These are phyloP conservation scores for Trypanosoma mega DNA, from an alignment of 208 protist genomes.

Conservation along the genomic window DNA sequence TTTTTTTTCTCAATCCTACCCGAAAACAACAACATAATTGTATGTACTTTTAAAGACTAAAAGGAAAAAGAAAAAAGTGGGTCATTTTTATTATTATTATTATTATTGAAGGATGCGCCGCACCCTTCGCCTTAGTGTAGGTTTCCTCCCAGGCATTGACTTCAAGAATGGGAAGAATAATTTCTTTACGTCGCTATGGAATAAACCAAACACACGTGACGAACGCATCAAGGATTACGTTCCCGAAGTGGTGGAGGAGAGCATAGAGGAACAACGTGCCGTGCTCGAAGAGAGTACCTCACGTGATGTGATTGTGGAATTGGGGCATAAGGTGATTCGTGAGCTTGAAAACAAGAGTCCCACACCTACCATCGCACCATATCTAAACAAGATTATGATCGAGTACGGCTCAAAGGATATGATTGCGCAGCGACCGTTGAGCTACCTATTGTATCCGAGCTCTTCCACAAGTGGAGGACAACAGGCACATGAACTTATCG, in stretches of 20 bases:
- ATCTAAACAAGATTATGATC: conserved; percentile 66
- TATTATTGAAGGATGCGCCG: conserved; percentile 27
- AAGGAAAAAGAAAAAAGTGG: no score
- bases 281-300: conserved; percentile 78
- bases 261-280: conserved; percentile 70
- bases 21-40: no score
- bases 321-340: conserved; percentile 72
- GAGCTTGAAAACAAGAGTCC: conserved; percentile 87
- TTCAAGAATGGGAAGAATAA: conserved; percentile 52
- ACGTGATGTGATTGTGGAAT: conserved; percentile 80
- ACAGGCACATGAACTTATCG: conserved; percentile 70
- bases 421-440: conserved; percentile 79
- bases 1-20: no score
- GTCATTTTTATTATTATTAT: conserved; percentile 11
- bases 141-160: conserved; percentile 48
- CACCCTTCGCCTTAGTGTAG: conserved; percentile 12
- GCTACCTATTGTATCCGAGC: conserved; percentile 83
- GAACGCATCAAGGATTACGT: conserved; percentile 86
- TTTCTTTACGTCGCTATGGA: conserved; percentile 83
- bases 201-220: conserved; percentile 81
- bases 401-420: conserved; percentile 77
- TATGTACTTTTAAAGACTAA: no score
- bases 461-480: conserved; percentile 41
- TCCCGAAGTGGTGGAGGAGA: conserved; percentile 84
- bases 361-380: conserved; percentile 82